These are phyloP conservation scores for Pythium aphanidermatum DNA, from an alignment of 352 stramenopile species.

Conservation along the genomic window DNA sequence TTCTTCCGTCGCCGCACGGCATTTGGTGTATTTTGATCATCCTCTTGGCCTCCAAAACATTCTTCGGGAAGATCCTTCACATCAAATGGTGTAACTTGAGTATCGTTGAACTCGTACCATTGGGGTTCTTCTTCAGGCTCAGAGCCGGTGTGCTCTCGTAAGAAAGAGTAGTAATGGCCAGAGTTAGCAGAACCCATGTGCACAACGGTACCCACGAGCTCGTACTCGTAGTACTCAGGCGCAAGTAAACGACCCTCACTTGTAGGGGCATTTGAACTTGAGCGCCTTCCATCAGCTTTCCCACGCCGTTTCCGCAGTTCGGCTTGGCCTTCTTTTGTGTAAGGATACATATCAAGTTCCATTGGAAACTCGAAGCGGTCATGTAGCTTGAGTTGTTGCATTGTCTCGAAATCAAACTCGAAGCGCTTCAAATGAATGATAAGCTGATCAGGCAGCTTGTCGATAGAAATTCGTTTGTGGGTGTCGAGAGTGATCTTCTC, in stretches of 20 bases:
- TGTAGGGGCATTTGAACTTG: not conserved
- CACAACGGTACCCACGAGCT: slow-evolving; percentile 82
- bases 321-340: slow-evolving; percentile 85
- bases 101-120: slow-evolving; percentile 90
- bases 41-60: slow-evolving; percentile 41
- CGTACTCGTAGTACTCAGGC: slow-evolving; percentile 82
- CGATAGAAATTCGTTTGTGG: slow-evolving; percentile 87
- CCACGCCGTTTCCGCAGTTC: slow-evolving; percentile 37
- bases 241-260: slow-evolving; percentile 22
- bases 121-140: slow-evolving; percentile 16
- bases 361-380: slow-evolving; percentile 92
- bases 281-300: slow-evolving; percentile 5
- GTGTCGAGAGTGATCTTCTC: slow-evolving; percentile 86
- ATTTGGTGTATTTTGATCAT: not conserved
- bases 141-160: slow-evolving; percentile 51
- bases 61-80: slow-evolving; percentile 58
- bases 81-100: slow-evolving; percentile 74
- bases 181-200: slow-evolving; percentile 86
- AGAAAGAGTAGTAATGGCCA: slow-evolving; percentile 89
- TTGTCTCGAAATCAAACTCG: slow-evolving; percentile 93
- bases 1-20: slow-evolving; percentile 44
- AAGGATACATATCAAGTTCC: slow-evolving; percentile 84
- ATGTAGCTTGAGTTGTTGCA: slow-evolving; percentile 93
- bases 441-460: slow-evolving; percentile 82
- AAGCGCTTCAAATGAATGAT: slow-evolving; percentile 95